A percentile compares a stretch with the other conserved stretches of the same genome.
Conservation (phyloP, 352 stramenopile genomes). For the Plasmopara halstedii region DNA sequence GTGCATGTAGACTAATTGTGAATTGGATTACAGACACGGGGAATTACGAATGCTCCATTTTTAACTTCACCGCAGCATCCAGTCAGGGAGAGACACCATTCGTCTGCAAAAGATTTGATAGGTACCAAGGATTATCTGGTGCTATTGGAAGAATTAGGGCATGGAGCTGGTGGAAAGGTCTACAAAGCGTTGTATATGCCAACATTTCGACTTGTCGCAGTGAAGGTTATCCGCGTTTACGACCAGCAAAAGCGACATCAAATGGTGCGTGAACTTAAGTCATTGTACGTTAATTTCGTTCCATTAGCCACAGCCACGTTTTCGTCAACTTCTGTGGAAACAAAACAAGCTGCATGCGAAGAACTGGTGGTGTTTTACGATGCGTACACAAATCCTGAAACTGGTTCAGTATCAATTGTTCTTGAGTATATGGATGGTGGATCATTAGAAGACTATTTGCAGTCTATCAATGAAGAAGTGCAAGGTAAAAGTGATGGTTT, state of each 20-base stretch:
- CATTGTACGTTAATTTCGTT: constrained; percentile 75
- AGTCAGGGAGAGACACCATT: constrained; percentile 10
- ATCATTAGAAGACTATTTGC: constrained; percentile 76
- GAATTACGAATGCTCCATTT: constrained; percentile 67
- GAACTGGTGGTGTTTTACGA: constrained; percentile 90
- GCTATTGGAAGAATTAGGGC: constrained; percentile 60
- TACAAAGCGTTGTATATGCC: constrained; percentile 86
- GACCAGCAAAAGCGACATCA: constrained; percentile 85
- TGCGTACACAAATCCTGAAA: constrained; percentile 85
- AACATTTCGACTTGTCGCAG: constrained; percentile 81
- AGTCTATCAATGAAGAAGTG: constrained; percentile 19
- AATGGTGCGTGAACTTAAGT: constrained; percentile 84
- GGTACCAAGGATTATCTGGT: constrained; percentile 64
- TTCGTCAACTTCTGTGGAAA: not conserved
- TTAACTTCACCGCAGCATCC: constrained; percentile 9
- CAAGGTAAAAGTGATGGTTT: constrained; percentile 10
- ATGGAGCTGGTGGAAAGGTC: constrained; percentile 84
- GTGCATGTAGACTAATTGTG: not conserved
- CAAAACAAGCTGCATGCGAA: constrained; percentile 42
- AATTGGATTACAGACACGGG: constrained; percentile 41
- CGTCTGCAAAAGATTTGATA: constrained; percentile 11
- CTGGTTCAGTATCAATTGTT: constrained; percentile 87
- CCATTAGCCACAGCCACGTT: constrained; percentile 40
- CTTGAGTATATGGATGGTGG: constrained; percentile 93
- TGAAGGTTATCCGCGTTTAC: constrained; percentile 86